A percentile compares a stretch with the other conserved stretches of the same genome.
Conservation (phyloP, 1,284 basidiomycete genomes). For the Ustilago curta region DNA sequence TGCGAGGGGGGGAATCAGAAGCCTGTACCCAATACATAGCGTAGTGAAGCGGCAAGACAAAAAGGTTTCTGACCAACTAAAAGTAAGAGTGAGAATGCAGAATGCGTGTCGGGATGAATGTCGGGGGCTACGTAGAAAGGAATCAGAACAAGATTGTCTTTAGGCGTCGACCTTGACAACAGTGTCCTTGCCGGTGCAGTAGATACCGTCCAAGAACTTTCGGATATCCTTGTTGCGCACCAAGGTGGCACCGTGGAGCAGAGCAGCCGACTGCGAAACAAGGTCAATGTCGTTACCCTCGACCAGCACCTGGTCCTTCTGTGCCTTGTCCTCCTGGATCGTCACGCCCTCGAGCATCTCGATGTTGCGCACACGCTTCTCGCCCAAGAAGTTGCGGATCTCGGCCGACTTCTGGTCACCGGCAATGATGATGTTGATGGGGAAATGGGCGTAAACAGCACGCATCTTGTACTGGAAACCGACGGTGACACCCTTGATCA, state of each 20-base stretch:
- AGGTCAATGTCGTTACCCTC: conserved; percentile 73
- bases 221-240: conserved; percentile 73
- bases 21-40: conserved; percentile 21
- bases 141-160: conserved; percentile 69
- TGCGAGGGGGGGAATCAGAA: conserved; percentile 7
- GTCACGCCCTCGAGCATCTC: conserved; percentile 90
- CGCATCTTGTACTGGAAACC: conserved; percentile 95
- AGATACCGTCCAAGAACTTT: conserved; percentile 76
- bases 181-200: conserved; percentile 83
- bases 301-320: conserved; percentile 79
- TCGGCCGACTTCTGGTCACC: conserved; percentile 83
- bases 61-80: conserved; percentile 24
- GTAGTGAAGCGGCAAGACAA: conserved; percentile 4
- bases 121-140: conserved; percentile 5
- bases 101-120: conserved; percentile 5
- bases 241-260: conserved; percentile 67
- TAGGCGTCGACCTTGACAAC: conserved; percentile 74
- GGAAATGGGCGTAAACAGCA: conserved; percentile 98
- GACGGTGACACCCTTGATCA: conserved; percentile 87
- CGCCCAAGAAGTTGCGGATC: conserved; percentile 98
- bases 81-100: conserved; percentile 30
- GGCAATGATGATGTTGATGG: conserved; percentile 98
- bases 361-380: conserved; percentile 91
- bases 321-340: conserved; percentile 88
- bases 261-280: conserved; percentile 68